Percentiles rank a stretch among this genome's conserved stretches.
These are phyloP conservation scores for Globisporangium yorkense DNA, from an alignment of 352 stramenopile genomes.

Conservation along the genomic window DNA sequence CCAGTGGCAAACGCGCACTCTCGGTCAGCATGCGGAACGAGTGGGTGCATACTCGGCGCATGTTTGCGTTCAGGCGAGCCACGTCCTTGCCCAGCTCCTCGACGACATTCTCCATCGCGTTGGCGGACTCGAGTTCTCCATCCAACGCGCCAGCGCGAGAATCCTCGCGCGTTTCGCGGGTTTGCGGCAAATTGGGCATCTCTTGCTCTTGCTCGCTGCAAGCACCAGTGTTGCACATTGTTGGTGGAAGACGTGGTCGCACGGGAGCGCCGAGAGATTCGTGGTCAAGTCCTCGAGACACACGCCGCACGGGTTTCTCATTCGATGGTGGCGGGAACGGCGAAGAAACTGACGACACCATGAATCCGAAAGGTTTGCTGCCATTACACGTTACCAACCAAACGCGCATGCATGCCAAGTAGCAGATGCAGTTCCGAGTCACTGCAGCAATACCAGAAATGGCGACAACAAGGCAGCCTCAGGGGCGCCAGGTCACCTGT, in stretches of 20 bases:
- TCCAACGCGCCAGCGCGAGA: neutral
- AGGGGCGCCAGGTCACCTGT: too few relatives aligned
- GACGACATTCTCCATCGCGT: constrained; percentile 12
- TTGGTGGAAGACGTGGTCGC: constrained; percentile 42
- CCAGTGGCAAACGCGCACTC: constrained; percentile 19
- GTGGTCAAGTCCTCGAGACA: constrained; percentile 33
- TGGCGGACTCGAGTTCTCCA: neutral
- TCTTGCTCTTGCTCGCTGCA: neutral
- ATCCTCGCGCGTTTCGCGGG: constrained; percentile 4
- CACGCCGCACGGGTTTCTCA: constrained; percentile 21
- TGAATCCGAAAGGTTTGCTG: neutral
- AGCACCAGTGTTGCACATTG: constrained; percentile 21
- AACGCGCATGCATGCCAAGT: too few relatives aligned
- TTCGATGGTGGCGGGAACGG: neutral
- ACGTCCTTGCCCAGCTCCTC: constrained; percentile 20
- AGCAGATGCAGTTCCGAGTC: too few relatives aligned
- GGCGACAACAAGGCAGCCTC: too few relatives aligned
- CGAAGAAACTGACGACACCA: neutral
- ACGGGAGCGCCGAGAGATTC: constrained; percentile 24
- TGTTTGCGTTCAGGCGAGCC: constrained; percentile 11
- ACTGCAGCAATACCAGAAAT: too few relatives aligned
- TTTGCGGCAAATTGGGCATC: constrained; percentile 34
- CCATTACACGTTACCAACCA: too few relatives aligned
- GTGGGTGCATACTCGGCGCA: constrained; percentile 25
- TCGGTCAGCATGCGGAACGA: constrained; percentile 28